phyloP scores from a whole-genome alignment of 139 green algal genomes.

The Auxenochlorella pyrenoidosa region DNA sequence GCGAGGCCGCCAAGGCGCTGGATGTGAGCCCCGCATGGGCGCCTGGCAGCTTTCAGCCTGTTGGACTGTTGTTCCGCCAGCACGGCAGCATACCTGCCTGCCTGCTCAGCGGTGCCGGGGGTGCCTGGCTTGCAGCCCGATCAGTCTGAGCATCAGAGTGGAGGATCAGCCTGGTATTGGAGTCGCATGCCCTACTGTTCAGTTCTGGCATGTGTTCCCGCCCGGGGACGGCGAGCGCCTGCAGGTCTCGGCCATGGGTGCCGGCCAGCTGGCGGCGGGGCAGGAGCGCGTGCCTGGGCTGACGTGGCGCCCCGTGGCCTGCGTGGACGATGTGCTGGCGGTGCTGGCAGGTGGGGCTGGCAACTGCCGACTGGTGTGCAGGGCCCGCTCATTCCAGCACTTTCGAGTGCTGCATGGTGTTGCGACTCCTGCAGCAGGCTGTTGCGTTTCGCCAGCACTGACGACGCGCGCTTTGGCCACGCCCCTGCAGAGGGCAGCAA shows the following conservation, averaged over 20 bases:
- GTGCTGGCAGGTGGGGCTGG: slow-evolving; percentile 31
- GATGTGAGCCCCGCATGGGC: background rate
- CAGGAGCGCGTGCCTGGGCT: slow-evolving; percentile 48
- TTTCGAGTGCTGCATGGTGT: background rate
- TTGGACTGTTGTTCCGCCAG: background rate
- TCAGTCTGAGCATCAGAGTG: too few species aligned
- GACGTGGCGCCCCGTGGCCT: slow-evolving; percentile 41
- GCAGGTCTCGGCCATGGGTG: slow-evolving; percentile 46
- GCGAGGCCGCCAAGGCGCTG: slow-evolving; percentile 27
- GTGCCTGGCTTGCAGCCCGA: background rate
- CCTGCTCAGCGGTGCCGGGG: too few species aligned
- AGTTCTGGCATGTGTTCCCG: too few species aligned
- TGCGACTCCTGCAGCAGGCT: background rate
- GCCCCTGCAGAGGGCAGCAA: slow-evolving; percentile 16
- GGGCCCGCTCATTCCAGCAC: too few species aligned
- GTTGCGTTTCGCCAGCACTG: too few species aligned
- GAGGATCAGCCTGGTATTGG: too few species aligned
- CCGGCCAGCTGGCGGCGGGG: slow-evolving; percentile 40
- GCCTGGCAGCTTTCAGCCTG: background rate
- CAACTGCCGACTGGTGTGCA: too few species aligned
- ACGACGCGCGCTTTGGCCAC: too few species aligned
- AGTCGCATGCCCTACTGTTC: too few species aligned
- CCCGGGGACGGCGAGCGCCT: background rate
- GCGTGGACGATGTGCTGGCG: slow-evolving; percentile 38
- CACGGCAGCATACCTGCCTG: background rate